Evolutionary conservation across 2,329 filamentous ascomycete species (phyloP).

Genomic region (Ascochyta viciae-villosae): DNA sequence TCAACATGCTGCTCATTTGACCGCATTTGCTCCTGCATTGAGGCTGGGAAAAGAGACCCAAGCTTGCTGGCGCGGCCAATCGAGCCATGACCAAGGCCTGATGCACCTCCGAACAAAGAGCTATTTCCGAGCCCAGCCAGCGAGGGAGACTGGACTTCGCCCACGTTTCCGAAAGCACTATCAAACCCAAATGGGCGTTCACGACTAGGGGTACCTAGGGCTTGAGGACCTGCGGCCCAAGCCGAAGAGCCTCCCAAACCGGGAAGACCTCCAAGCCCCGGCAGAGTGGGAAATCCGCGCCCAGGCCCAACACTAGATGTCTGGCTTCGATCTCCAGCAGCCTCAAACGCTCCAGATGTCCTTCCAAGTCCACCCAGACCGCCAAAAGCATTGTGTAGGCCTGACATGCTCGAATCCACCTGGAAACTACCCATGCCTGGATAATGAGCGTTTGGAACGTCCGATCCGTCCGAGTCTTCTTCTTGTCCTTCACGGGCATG

Average conservation of each 20-base stretch:
- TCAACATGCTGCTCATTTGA: constrained; percentile 62
- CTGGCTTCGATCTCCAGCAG: constrained; percentile 88
- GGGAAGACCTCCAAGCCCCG: constrained; percentile 64
- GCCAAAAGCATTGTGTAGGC: constrained; percentile 60
- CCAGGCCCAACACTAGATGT: constrained; percentile 83
- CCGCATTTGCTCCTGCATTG: constrained; percentile 93
- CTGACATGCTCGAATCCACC: constrained; percentile 53
- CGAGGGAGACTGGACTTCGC: constrained; percentile 78
- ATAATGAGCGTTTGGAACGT: constrained; percentile 59
- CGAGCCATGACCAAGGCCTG: constrained; percentile 64
- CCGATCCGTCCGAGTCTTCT: constrained; percentile 63
- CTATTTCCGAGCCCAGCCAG: constrained; percentile 70
- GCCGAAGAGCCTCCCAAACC: constrained; percentile 66
- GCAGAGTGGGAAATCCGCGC: constrained; percentile 72
- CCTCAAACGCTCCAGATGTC: constrained; percentile 55
- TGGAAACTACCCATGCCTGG: constrained; percentile 63
- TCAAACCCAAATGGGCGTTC: constrained; percentile 63
- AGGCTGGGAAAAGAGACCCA: constrained; percentile 83
- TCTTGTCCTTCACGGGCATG: constrained; percentile 73
- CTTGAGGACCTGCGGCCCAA: constrained; percentile 71
- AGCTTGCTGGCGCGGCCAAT: constrained; percentile 81
- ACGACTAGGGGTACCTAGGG: constrained; percentile 75
- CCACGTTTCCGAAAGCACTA: constrained; percentile 73
- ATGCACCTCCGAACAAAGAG: constrained; percentile 66
- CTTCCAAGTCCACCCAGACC: constrained; percentile 61